phyloP scores from a whole-genome alignment of 257 asterid genomes.

The Lycium ferocissimum region DNA sequence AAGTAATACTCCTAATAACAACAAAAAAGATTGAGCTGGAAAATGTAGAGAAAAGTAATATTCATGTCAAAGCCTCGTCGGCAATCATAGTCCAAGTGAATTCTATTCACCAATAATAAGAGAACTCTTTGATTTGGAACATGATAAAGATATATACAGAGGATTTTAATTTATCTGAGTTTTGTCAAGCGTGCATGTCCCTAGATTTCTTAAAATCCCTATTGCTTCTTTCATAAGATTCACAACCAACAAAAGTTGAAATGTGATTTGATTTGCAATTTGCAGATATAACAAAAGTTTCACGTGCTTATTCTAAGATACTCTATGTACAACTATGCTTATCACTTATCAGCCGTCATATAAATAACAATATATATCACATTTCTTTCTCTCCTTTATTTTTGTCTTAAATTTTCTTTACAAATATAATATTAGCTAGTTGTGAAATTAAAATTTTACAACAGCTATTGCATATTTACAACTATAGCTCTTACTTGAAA shows the following conservation, averaged over 20 bases:
- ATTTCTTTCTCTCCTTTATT: background rate
- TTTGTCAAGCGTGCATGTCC: constrained; percentile 19
- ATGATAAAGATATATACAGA: background rate
- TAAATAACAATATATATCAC: background rate
- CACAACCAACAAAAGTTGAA: constrained; percentile 14
- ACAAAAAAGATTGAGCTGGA: background rate
- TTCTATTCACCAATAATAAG: constrained; percentile 18
- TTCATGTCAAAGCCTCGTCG: constrained; percentile 31
- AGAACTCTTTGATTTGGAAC: background rate
- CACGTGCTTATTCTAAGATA: constrained; percentile 37
- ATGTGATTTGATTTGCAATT: constrained; percentile 34
- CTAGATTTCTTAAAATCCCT: constrained; percentile 30
- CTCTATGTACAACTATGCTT: background rate
- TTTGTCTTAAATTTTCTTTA: background rate
- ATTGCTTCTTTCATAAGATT: constrained; percentile 17
- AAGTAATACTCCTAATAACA: background rate
- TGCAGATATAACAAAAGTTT: background rate
- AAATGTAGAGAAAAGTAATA: background rate
- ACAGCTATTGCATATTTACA: background rate
- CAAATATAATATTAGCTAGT: background rate
- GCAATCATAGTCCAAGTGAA: constrained; percentile 27
- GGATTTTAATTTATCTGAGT: background rate
- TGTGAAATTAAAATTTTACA: background rate
- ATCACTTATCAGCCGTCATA: constrained; percentile 30
- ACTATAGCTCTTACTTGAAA: background rate